These are phyloP conservation scores for Cryptosporidium tyzzeri DNA, from an alignment of 169 alveolate species.

Conservation along the genomic window DNA sequence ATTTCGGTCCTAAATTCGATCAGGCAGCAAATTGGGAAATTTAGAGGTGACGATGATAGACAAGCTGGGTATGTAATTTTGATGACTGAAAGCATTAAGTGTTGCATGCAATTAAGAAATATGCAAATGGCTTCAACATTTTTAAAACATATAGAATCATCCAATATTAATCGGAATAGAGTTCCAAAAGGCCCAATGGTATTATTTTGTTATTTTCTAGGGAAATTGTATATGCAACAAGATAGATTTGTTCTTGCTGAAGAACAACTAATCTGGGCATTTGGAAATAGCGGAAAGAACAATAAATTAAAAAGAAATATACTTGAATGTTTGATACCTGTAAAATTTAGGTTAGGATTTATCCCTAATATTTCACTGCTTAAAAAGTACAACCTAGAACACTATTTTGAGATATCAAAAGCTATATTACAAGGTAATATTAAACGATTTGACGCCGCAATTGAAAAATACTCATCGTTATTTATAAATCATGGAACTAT, in stretches of 20 bases:
- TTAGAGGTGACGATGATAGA: constrained; percentile 87
- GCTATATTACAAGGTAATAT: constrained; percentile 84
- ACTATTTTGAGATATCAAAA: constrained; percentile 81
- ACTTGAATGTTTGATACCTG: constrained; percentile 86
- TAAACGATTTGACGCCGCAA: constrained; percentile 78
- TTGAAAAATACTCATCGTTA: constrained; percentile 77
- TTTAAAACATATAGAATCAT: constrained; percentile 85
- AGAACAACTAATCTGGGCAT: constrained; percentile 80
- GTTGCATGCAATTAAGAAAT: constrained; percentile 89
- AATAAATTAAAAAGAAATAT: constrained; percentile 83
- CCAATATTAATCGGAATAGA: constrained; percentile 81
- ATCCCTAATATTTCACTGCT: constrained; percentile 82
- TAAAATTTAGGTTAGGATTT: constrained; percentile 85
- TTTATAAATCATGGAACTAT: constrained; percentile 86
- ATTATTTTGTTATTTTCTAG: constrained; percentile 85
- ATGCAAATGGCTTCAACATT: constrained; percentile 91
- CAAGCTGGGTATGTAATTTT: constrained; percentile 87
- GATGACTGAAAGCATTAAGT: constrained; percentile 86
- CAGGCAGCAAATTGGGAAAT: constrained; percentile 86
- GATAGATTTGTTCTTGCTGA: constrained; percentile 83
- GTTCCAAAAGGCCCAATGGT: constrained; percentile 88
- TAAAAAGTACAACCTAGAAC: constrained; percentile 81
- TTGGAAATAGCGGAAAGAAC: constrained; percentile 78
- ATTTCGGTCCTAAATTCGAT: constrained; percentile 85
- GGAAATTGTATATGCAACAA: constrained; percentile 88